These are phyloP conservation scores for Suhomyces sp. DNA, from an alignment of 805 yeast genomes.

Conservation along the genomic window DNA sequence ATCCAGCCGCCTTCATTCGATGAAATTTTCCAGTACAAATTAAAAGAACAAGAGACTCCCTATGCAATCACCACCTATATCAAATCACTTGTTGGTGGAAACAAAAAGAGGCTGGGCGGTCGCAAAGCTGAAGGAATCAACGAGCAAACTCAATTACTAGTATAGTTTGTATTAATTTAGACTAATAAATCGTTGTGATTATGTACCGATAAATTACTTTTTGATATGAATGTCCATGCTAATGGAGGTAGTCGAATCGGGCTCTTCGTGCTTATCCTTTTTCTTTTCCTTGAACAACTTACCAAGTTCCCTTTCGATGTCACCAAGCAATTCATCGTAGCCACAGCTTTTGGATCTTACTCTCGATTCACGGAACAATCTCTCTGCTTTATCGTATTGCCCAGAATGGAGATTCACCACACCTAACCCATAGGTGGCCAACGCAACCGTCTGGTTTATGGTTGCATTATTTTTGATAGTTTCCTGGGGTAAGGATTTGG, in stretches of 20 bases:
- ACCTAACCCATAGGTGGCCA: constrained; percentile 84
- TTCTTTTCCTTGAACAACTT: constrained; percentile 45
- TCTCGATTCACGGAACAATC: constrained; percentile 64
- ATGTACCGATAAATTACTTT: constrained; percentile 5
- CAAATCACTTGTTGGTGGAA: background rate
- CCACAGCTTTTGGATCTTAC: constrained; percentile 66
- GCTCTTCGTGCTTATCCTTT: constrained; percentile 7
- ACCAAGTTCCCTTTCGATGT: constrained; percentile 63
- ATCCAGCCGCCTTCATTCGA: constrained; percentile 36
- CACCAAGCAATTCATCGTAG: constrained; percentile 57
- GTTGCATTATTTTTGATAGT: constrained; percentile 14
- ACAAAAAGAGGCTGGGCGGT: background rate
- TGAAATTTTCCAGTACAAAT: constrained; percentile 24
- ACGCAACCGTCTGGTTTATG: constrained; percentile 66
- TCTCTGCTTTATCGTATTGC: constrained; percentile 54
- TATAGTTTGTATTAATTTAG: background rate
- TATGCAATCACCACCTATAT: background rate
- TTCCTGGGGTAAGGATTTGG: constrained; percentile 31
- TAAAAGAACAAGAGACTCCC: constrained; percentile 16
- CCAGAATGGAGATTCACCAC: constrained; percentile 67
- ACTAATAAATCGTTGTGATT: background rate
- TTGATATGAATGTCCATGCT: constrained; percentile 26
- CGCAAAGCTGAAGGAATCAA: background rate
- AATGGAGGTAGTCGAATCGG: constrained; percentile 12
- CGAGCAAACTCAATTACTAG: constrained; percentile 2